phyloP scores from a whole-genome alignment of 352 stramenopile species.

The Paralagenidium karlingii region DNA sequence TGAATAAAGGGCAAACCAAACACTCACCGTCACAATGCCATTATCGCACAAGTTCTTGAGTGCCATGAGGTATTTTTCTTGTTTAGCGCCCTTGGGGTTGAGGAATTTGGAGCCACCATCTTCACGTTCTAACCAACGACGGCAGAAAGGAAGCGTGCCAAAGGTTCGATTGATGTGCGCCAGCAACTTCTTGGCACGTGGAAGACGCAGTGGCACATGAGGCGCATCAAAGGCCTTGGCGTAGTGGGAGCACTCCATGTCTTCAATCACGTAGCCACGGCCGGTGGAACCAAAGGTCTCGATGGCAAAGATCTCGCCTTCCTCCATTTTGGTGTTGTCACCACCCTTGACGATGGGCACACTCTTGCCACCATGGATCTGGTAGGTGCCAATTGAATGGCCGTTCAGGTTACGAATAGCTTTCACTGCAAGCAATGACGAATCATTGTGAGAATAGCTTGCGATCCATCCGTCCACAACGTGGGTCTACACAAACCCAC shows the following conservation, averaged over 20 bases:
- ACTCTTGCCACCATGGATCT: constrained; percentile 94
- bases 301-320: constrained; percentile 96
- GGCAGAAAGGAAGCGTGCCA: constrained; percentile 97
- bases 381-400: constrained; percentile 96
- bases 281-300: constrained; percentile 92
- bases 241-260: constrained; percentile 96
- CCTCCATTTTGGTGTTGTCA: constrained; percentile 94
- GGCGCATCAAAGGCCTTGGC: constrained; percentile 94
- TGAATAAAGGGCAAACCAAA: no score
- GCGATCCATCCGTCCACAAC: no score
- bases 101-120: constrained; percentile 92
- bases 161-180: constrained; percentile 98
- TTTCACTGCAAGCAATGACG: no score
- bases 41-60: constrained; percentile 97
- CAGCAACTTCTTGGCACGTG: constrained; percentile 91
- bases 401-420: constrained; percentile 96
- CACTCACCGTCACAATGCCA: constrained; percentile 85
- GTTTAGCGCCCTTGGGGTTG: constrained; percentile 90
- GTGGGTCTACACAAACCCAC: background rate
- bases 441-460: no score
- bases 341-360: constrained; percentile 93
- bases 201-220: constrained; percentile 88
- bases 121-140: constrained; percentile 93
- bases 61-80: constrained; percentile 96
- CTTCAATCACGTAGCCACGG: constrained; percentile 83